Evolutionary conservation across 352 stramenopile species (phyloP).

Genomic region (Phytophthora nicotianae): DNA sequence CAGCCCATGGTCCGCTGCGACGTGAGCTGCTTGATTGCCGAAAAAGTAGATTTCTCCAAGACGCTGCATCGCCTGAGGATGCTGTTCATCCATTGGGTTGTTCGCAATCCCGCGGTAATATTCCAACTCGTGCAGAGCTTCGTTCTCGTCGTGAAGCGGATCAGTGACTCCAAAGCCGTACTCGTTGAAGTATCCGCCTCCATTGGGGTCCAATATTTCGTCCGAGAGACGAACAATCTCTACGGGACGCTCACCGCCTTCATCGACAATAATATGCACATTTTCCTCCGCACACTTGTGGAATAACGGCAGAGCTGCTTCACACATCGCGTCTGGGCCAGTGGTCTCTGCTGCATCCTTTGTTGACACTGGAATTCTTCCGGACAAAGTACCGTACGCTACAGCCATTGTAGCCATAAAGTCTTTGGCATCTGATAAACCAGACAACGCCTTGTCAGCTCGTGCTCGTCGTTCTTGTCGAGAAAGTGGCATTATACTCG

Average conservation of each 20-base stretch:
- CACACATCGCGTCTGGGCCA: conserved; percentile 32
- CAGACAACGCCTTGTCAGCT: conserved; percentile 41
- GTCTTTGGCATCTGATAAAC: conserved; percentile 42
- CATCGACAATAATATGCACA: conserved; percentile 52
- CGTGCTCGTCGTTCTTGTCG: conserved; percentile 32
- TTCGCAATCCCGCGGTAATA: conserved; percentile 67
- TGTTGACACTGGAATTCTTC: conserved; percentile 26
- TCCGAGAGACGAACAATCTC: conserved; percentile 61
- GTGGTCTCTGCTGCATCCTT: conserved; percentile 3
- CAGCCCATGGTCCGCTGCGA: conserved; percentile 50
- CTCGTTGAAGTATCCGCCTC: conserved; percentile 25
- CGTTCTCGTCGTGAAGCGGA: conserved; percentile 36
- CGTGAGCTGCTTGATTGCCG: conserved; percentile 60
- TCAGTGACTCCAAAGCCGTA: conserved; percentile 24
- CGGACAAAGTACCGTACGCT: conserved; percentile 56
- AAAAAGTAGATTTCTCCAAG: conserved; percentile 81
- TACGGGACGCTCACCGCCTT: conserved; percentile 47
- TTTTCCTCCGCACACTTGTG: conserved; percentile 65
- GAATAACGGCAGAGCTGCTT: conserved; percentile 51
- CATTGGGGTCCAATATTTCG: conserved; percentile 32
- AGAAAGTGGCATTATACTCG: conserved; percentile 17
- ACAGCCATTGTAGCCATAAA: conserved; percentile 66
- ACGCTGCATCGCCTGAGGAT: conserved; percentile 57
- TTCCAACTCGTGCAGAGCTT: conserved; percentile 60
- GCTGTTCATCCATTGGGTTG: conserved; percentile 68